These are phyloP conservation scores for Diplogelasinospora grovesii DNA, from an alignment of 495 filamentous ascomycete species.

Conservation along the genomic window DNA sequence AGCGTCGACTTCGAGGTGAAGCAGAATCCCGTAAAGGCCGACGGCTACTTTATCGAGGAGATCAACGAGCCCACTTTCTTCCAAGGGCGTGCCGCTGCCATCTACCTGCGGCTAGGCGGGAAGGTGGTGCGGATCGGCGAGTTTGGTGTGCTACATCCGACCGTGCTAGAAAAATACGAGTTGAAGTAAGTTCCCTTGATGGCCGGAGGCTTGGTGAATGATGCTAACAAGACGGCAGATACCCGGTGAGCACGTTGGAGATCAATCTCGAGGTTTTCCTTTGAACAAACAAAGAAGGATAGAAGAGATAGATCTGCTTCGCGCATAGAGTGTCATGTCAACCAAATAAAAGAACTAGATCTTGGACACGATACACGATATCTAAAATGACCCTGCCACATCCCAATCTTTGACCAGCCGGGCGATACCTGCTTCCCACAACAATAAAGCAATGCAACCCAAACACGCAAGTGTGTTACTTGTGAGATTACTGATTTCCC, in stretches of 20 bases:
- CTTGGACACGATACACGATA: neutral
- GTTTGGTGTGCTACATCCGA: slow-evolving; percentile 91
- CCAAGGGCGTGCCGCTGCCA: slow-evolving; percentile 75
- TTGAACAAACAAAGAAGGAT: slow-evolving; percentile 28
- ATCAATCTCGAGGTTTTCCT: slow-evolving; percentile 94
- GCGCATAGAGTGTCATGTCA: too few species aligned
- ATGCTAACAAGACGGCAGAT: slow-evolving; percentile 41
- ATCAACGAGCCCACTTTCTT: slow-evolving; percentile 89
- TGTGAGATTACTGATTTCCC: slow-evolving; percentile 16
- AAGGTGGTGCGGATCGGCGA: slow-evolving; percentile 69
- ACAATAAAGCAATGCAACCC: too few species aligned
- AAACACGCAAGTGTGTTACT: too few species aligned
- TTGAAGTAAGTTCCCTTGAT: slow-evolving; percentile 52
- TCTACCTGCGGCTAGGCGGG: slow-evolving; percentile 65
- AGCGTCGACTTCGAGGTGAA: slow-evolving; percentile 40
- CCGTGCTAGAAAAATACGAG: slow-evolving; percentile 88
- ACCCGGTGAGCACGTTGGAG: slow-evolving; percentile 92
- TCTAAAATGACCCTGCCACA: too few species aligned
- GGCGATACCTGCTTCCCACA: too few species aligned
- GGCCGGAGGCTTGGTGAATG: neutral
- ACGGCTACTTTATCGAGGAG: slow-evolving; percentile 90
- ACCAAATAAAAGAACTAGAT: slow-evolving; percentile 1
- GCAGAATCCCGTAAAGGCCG: slow-evolving; percentile 43
- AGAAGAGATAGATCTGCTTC: neutral
- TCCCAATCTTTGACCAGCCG: too few species aligned